These are phyloP conservation scores for Mycena leptocephala DNA, from an alignment of 768 basidiomycete genomes.

Conservation along the genomic window DNA sequence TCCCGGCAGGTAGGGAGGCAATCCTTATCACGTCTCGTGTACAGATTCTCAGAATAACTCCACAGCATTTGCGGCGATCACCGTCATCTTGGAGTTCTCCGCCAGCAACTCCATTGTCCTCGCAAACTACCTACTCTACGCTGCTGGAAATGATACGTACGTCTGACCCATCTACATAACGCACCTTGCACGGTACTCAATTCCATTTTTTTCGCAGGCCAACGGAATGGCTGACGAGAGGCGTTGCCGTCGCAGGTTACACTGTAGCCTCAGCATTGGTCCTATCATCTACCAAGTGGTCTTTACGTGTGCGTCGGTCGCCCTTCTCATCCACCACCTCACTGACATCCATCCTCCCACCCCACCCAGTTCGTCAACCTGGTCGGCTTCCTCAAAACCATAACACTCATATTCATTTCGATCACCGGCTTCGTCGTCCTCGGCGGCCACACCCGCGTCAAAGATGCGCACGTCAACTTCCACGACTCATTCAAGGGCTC, in stretches of 20 bases:
- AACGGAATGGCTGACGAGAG: conserved; percentile 8
- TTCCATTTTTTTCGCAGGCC: not conserved
- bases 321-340: conserved; percentile 47
- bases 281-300: conserved; percentile 50
- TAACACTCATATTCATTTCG: conserved; percentile 66
- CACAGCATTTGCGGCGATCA: conserved; percentile 57
- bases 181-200: not conserved
- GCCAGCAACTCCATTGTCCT: conserved; percentile 57
- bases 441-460: conserved; percentile 69
- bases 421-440: conserved; percentile 75
- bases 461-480: conserved; percentile 74
- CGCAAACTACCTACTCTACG: conserved; percentile 54
- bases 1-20: conserved; percentile 47
- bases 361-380: conserved; percentile 31
- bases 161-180: not conserved
- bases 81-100: conserved; percentile 54
- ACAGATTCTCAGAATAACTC: not conserved
- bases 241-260: conserved; percentile 50
- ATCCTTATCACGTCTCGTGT: not conserved
- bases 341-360: not conserved
- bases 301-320: conserved; percentile 48
- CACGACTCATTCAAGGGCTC: conserved; percentile 71
- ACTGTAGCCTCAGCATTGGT: conserved; percentile 18
- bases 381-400: conserved; percentile 64
- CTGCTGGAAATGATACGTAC: conserved; percentile 43